phyloP scores from a whole-genome alignment of 495 filamentous ascomycete genomes.

The Penicillium tannophilum region DNA sequence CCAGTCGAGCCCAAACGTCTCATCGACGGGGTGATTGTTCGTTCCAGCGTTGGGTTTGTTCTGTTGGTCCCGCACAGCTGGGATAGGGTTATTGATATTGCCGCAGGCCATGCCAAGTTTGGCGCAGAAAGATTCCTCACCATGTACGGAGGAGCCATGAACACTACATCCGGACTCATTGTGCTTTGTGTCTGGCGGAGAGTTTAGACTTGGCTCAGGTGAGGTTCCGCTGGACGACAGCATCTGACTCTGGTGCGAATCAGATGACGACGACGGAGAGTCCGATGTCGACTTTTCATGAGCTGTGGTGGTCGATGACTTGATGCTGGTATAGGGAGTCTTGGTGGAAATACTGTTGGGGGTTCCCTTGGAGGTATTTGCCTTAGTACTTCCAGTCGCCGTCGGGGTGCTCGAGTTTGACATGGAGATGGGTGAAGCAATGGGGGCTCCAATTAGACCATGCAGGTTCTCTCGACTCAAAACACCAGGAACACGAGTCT shows the following conservation, averaged over 20 bases:
- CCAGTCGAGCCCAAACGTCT: conserved; percentile 63
- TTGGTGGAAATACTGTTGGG: conserved; percentile 20
- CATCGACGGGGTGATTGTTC: conserved; percentile 25
- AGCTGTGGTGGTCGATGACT: conserved; percentile 30
- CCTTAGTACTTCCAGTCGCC: conserved; percentile 1
- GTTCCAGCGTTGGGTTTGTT: conserved; percentile 31
- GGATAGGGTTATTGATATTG: conserved; percentile 68
- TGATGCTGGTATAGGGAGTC: conserved; percentile 22
- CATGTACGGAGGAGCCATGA: conserved; percentile 46
- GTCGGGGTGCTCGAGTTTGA: conserved; percentile 16
- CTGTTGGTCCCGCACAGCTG: conserved; percentile 43
- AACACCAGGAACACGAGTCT: conserved; percentile 36
- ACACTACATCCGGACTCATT: conserved; percentile 43
- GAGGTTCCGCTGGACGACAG: conserved; percentile 87
- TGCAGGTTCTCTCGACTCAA: conserved; percentile 31
- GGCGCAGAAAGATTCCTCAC: conserved; percentile 66
- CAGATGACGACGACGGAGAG: conserved; percentile 58
- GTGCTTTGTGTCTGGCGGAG: conserved; percentile 60
- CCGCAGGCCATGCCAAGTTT: conserved; percentile 73
- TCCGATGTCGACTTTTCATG: conserved; percentile 51
- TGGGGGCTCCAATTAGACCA: conserved; percentile 8
- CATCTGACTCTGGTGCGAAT: conserved; percentile 60
- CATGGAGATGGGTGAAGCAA: conserved; percentile 14
- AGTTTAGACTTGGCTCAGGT: conserved; percentile 64
- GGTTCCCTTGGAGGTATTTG: conserved; percentile 17